Percentiles rank a stretch among this genome's conserved stretches.
phyloP scores from a whole-genome alignment of 2,329 filamentous ascomycete genomes.

The Cladosporium cucumerinum region DNA sequence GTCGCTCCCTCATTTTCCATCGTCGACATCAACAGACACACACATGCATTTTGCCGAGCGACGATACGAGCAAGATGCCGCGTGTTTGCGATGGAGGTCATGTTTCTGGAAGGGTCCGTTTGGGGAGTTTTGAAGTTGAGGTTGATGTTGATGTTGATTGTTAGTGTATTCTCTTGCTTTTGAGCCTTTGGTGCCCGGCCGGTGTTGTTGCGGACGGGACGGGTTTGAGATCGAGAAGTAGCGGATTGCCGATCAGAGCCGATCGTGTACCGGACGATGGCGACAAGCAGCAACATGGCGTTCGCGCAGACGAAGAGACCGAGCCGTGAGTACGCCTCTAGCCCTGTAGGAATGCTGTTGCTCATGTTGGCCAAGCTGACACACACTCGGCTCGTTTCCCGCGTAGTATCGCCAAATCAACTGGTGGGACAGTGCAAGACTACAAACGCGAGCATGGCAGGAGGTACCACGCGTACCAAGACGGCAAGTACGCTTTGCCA shows the following conservation, averaged over 20 bases:
- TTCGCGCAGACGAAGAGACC: not conserved
- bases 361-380: not conserved
- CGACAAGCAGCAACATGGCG: not conserved
- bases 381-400: not conserved
- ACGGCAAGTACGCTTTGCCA: slow-evolving; percentile 24
- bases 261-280: not conserved
- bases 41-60: not conserved
- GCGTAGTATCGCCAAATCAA: slow-evolving; percentile 13
- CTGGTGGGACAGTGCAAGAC: slow-evolving; percentile 15
- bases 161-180: no score
- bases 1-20: not conserved
- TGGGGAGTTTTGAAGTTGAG: no score
- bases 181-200: no score
- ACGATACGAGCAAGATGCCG: not conserved
- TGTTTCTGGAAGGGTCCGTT: no score
- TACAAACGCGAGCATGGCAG: slow-evolving; percentile 31
- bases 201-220: no score
- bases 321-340: not conserved
- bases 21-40: not conserved
- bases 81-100: not conserved
- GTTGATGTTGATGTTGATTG: no score
- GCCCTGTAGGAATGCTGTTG: not conserved
- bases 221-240: no score
- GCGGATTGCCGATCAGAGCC: not conserved
- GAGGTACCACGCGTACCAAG: slow-evolving; percentile 31